Conservation (phyloP, 768 basidiomycete genomes). For the Suillus decipiens region DNA sequence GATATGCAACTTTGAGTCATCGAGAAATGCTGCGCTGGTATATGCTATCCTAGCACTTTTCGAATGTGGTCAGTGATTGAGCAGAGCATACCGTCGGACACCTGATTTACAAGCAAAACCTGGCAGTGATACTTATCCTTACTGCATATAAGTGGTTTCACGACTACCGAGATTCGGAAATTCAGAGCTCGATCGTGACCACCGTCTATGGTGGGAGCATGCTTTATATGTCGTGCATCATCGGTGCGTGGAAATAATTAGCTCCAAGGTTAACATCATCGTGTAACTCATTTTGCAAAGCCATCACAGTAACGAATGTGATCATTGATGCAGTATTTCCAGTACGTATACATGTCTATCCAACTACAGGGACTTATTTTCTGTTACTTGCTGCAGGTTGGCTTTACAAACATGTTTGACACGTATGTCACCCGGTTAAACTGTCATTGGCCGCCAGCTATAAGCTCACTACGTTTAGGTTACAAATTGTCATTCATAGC, state of each 20-base stretch:
- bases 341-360: slow-evolving; percentile 4
- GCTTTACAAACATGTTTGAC: neutral
- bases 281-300: slow-evolving; percentile 10
- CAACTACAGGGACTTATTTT: neutral
- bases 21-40: slow-evolving; percentile 2
- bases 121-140: slow-evolving; percentile 3
- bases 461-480: neutral
- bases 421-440: neutral
- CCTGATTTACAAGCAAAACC: neutral
- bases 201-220: slow-evolving; percentile 19
- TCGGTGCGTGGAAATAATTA: slow-evolving; percentile 9
- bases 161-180: too few relatives aligned
- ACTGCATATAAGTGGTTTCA: slow-evolving; percentile 8
- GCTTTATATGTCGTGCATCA: slow-evolving; percentile 22
- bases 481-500: slow-evolving; percentile 28
- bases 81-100: neutral
- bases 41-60: neutral
- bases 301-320: slow-evolving; percentile 20
- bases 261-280: too few relatives aligned
- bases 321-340: slow-evolving; percentile 14
- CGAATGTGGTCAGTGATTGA: neutral
- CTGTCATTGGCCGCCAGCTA: neutral
- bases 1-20: neutral
- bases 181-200: slow-evolving; percentile 16
- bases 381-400: neutral